Conservation (phyloP, 208 protist species). For the Crithidia mellificae region DNA sequence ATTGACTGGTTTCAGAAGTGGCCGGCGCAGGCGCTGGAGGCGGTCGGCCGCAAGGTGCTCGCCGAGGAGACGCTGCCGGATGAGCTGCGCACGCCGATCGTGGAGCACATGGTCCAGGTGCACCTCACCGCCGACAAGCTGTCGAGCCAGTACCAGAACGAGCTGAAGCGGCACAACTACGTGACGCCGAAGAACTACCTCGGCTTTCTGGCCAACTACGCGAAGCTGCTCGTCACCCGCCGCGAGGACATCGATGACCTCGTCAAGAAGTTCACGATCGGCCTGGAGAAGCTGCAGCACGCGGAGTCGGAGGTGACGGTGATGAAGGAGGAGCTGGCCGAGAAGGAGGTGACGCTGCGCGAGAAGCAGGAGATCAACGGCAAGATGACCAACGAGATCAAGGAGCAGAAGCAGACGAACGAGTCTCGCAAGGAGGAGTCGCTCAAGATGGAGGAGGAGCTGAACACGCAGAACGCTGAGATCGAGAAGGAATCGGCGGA, state of each 20-base stretch:
- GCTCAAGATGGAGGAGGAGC: constrained; percentile 89
- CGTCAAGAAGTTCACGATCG: constrained; percentile 95
- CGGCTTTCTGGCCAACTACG: constrained; percentile 97
- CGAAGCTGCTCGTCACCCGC: constrained; percentile 91
- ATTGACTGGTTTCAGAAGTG: constrained; percentile 99
- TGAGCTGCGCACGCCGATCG: constrained; percentile 83
- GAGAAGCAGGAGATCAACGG: constrained; percentile 95
- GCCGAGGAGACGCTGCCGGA: constrained; percentile 90
- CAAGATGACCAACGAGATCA: constrained; percentile 92
- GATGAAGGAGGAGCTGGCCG: constrained; percentile 93
- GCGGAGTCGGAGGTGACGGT: constrained; percentile 96
- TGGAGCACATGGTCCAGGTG: constrained; percentile 96
- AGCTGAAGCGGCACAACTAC: constrained; percentile 97
- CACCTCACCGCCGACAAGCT: constrained; percentile 92
- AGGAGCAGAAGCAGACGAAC: constrained; percentile 87
- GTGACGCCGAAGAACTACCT: constrained; percentile 99
- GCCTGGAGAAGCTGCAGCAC: constrained; percentile 95
- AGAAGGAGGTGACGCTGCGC: constrained; percentile 94
- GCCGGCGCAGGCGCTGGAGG: constrained; percentile 96
- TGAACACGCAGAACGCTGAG: constrained; percentile 89
- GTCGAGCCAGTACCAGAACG: constrained; percentile 85
- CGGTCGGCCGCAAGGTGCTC: constrained; percentile 90
- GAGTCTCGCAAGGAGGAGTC: constrained; percentile 90
- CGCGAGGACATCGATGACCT: constrained; percentile 94
- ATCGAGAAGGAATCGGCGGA: constrained; percentile 93